Conservation (phyloP, 2,329 filamentous ascomycete species). For the Nigrospora osmanthi region DNA sequence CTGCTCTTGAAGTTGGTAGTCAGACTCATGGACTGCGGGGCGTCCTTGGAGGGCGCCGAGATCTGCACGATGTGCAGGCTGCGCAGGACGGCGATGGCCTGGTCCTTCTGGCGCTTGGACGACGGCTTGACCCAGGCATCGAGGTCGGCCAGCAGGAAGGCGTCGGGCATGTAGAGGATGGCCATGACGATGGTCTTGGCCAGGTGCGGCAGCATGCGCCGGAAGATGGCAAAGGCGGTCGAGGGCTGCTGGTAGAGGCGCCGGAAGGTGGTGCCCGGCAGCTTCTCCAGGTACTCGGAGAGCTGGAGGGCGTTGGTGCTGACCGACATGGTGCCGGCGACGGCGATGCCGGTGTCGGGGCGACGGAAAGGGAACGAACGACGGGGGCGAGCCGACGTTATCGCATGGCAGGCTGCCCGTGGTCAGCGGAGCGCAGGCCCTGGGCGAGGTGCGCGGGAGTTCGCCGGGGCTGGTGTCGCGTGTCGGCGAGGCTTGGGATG, state of each 20-base stretch:
- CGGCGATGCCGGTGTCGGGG: conserved; percentile 7
- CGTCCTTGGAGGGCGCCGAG: conserved; percentile 50
- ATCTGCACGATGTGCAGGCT: conserved; percentile 80
- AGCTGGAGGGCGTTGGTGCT: conserved; percentile 42
- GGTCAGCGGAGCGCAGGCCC: no score
- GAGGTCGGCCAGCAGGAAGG: conserved; percentile 71
- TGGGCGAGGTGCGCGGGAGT: no score
- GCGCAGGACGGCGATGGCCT: conserved; percentile 72
- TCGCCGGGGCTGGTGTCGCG: no score
- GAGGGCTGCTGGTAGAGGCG: conserved; percentile 94
- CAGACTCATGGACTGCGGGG: conserved; percentile 65
- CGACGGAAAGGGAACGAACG: not conserved
- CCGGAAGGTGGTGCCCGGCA: conserved; percentile 82
- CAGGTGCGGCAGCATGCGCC: conserved; percentile 90
- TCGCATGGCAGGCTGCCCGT: no score
- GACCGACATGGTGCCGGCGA: conserved; percentile 16
- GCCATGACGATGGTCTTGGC: conserved; percentile 96
- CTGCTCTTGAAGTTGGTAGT: conserved; percentile 77
- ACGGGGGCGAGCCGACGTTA: no score
- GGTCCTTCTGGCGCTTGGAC: conserved; percentile 64
- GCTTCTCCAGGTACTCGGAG: conserved; percentile 88
- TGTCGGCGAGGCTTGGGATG: no score
- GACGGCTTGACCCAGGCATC: conserved; percentile 77
- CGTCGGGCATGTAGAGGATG: conserved; percentile 80
- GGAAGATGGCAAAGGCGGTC: conserved; percentile 89